Evolutionary conservation across 257 asterid species (phyloP), one percentile per base, ranked within the genome.

Genomic region (Asclepias syriaca): DNA sequence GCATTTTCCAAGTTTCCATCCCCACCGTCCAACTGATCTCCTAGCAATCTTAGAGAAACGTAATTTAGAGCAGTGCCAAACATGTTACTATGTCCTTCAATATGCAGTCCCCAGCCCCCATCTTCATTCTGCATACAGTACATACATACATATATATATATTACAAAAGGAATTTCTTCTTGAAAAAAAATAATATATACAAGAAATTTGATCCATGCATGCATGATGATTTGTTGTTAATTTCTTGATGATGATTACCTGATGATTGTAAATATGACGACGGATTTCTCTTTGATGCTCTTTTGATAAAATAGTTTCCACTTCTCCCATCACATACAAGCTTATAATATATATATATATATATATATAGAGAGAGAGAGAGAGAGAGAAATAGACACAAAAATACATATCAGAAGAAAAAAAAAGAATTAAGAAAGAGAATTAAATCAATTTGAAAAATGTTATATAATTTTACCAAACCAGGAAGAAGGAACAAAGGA

Each of bases 91-190:
- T 53, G 82, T 65, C 85, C 96, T 82, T 88, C 92, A 50, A 88
- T 84, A 70, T 90, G 93, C 84, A 90, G 72, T 3, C 93, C 97
- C 97, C 97, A 90, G 21, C 97, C 97, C 64, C 97, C 96, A 84
- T 90, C 97, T 56, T 5, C 59, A 55, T 90, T 90, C 97, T 90
- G 66, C 73, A 50, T 48, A 48, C 12, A 48, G n/a, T 48, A 48
- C 11, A 48, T 8, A 48, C 7, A 1, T 40, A 40, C 0, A 8
- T 40, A 40, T 34, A 34, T 34, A 34, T 34, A 34, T 34, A 2
- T 34, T 34, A 34, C 37, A 34, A 34, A n/a, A n/a, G n/a, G n/a
- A n/a, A n/a, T n/a, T n/a, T n/a, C n/a, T n/a, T n/a, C n/a, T n/a
- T n/a, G n/a, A n/a, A n/a, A n/a, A n/a, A n/a, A n/a, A n/a, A n/a